phyloP scores from a whole-genome alignment of 2,329 filamentous ascomycete genomes.

The Pseudohalonectria lignicola region DNA sequence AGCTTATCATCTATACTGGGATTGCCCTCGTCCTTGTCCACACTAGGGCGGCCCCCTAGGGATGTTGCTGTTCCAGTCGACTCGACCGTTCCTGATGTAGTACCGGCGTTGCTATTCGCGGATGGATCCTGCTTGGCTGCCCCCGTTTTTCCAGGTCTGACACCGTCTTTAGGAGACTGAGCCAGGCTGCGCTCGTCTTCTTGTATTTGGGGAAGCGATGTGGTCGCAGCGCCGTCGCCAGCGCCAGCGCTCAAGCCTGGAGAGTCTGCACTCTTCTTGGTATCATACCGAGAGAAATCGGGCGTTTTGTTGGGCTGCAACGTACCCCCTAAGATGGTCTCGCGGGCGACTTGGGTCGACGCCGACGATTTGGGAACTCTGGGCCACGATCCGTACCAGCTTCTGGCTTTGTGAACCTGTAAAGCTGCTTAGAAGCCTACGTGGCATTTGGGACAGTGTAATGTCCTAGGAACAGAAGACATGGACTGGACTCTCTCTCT shows the following conservation, averaged over 20 bases:
- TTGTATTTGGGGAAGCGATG: neutral
- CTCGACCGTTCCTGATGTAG: no score
- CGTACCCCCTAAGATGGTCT: slow-evolving; percentile 49
- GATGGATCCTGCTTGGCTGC: no score
- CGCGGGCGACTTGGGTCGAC: slow-evolving; percentile 48
- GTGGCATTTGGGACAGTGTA: neutral
- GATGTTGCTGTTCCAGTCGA: no score
- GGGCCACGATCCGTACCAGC: slow-evolving; percentile 56
- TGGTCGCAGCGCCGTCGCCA: slow-evolving; percentile 1
- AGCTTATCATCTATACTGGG: no score
- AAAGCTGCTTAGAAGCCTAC: slow-evolving; percentile 4
- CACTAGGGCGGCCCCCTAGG: no score
- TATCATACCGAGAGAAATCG: slow-evolving; percentile 41
- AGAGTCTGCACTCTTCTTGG: slow-evolving; percentile 22
- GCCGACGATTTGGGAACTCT: slow-evolving; percentile 41
- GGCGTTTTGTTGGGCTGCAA: slow-evolving; percentile 30
- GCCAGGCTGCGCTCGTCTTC: neutral
- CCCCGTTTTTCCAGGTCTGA: no score
- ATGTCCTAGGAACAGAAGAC: no score
- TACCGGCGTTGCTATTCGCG: no score
- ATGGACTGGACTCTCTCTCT: no score
- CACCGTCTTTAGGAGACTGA: no score
- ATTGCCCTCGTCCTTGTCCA: no score
- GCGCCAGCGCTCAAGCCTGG: slow-evolving; percentile 6
- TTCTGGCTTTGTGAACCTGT: slow-evolving; percentile 40